These are phyloP conservation scores for Sclerotinia sclerotiorum DNA, from an alignment of 2,329 filamentous ascomycete genomes.

Conservation along the genomic window DNA sequence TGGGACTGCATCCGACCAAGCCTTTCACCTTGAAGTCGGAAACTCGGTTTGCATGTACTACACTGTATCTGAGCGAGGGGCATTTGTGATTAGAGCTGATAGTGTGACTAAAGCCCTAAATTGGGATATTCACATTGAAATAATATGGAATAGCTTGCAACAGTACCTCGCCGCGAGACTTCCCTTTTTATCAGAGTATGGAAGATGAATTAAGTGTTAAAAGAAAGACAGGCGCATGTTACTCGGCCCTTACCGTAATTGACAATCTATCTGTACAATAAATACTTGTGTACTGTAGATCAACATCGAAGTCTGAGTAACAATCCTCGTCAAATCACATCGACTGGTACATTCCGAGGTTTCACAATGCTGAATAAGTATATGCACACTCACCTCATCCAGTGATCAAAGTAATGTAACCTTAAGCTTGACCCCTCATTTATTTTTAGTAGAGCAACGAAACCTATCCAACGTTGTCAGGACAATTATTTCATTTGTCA, in stretches of 20 bases:
- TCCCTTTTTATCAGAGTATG: no score
- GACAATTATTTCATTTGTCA: not conserved
- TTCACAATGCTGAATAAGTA: slow-evolving; percentile 3
- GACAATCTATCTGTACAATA: not conserved
- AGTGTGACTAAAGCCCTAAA: no score
- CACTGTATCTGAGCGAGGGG: no score
- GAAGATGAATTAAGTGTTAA: not conserved
- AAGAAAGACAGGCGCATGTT: not conserved
- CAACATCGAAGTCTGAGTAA: not conserved
- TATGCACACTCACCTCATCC: not conserved
- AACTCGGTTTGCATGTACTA: not conserved
- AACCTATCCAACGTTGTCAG: not conserved
- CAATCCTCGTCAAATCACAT: not conserved
- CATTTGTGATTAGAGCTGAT: not conserved
- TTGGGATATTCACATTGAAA: not conserved
- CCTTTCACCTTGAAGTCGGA: not conserved
- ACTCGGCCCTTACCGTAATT: not conserved
- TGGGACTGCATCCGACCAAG: not conserved
- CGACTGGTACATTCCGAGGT: not conserved
- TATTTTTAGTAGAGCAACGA: not conserved
- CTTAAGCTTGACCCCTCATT: not conserved
- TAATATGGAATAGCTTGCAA: not conserved
- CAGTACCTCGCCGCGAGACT: no score
- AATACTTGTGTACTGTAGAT: no score
- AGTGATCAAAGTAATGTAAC: not conserved